These are phyloP conservation scores for Jaltomata sinuosa DNA, from an alignment of 257 asterid genomes.

Conservation along the genomic window DNA sequence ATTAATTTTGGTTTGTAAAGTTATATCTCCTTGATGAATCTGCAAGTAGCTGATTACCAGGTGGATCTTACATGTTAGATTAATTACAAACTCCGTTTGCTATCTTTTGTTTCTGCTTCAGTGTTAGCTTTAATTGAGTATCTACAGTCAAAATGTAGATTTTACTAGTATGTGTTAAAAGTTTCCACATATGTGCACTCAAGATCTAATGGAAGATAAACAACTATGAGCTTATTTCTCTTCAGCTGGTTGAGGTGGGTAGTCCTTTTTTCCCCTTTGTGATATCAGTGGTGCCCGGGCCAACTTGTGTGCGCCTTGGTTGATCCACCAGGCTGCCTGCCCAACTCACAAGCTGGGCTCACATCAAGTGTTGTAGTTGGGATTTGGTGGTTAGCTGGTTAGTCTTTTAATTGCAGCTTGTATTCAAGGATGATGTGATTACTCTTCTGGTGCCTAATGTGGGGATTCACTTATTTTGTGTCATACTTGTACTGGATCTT, in stretches of 20 bases:
- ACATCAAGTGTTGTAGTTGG: neutral
- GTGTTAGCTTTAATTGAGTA: neutral
- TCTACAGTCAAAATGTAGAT: neutral
- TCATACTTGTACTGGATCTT: neutral
- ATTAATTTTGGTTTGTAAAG: neutral
- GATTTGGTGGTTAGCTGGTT: neutral
- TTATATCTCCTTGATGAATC: neutral
- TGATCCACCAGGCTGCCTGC: neutral
- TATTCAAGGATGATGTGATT: neutral
- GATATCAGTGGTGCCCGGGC: neutral
- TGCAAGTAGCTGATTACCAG: neutral
- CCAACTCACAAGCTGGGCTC: neutral
- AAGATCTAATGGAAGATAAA: neutral
- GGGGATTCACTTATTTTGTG: neutral
- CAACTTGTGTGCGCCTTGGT: neutral
- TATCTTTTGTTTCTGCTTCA: neutral
- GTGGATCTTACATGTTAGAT: neutral
- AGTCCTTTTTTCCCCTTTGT: neutral
- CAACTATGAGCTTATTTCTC: neutral
- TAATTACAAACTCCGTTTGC: neutral
- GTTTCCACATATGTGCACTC: neutral
- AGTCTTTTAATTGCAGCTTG: neutral
- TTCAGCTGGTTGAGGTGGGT: neutral
- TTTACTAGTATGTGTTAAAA: neutral
- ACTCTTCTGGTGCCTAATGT: neutral